phyloP scores from a whole-genome alignment of 371 early-diverging fungal genomes.

The Thermomucor indicae-seudaticae region DNA sequence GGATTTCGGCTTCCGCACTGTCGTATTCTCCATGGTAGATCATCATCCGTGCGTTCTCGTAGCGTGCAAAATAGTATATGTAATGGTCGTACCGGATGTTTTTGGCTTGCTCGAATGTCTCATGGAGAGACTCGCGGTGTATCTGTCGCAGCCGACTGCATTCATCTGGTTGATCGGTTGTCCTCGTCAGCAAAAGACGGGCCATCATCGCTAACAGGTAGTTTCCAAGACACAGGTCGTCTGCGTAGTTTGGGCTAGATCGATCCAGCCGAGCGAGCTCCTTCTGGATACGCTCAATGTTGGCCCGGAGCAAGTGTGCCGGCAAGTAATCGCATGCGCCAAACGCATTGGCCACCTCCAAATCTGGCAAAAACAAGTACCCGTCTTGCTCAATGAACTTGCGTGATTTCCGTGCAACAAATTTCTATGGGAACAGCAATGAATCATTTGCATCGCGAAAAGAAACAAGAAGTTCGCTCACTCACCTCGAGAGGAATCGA shows the following conservation, averaged over 20 bases:
- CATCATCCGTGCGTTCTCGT: constrained; percentile 46
- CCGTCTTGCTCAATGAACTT: constrained; percentile 56
- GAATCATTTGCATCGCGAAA: background rate
- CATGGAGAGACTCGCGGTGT: constrained; percentile 19
- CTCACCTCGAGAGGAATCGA: constrained; percentile 62
- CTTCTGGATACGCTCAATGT: constrained; percentile 37
- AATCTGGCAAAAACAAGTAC: constrained; percentile 53
- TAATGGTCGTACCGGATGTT: constrained; percentile 49
- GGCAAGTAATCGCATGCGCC: constrained; percentile 56
- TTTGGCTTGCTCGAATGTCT: constrained; percentile 23
- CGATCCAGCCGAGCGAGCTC: constrained; percentile 32
- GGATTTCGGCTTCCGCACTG: constrained; percentile 31
- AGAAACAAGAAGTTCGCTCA: background rate
- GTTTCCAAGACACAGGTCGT: constrained; percentile 62
- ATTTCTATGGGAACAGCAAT: constrained; percentile 38
- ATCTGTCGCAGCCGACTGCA: constrained; percentile 3
- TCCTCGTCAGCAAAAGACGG: constrained; percentile 17
- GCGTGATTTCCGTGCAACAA: constrained; percentile 62
- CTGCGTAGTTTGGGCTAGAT: constrained; percentile 17
- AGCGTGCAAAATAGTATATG: constrained; percentile 46
- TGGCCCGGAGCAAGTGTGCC: constrained; percentile 17
- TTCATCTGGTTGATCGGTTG: constrained; percentile 4
- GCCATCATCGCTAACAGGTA: constrained; percentile 50
- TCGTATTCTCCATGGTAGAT: constrained; percentile 28
- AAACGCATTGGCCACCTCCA: constrained; percentile 64